Evolutionary conservation across 805 yeast species (phyloP), one percentile per base, ranked within the genome.

Genomic region (Starmerella etchellsii): DNA sequence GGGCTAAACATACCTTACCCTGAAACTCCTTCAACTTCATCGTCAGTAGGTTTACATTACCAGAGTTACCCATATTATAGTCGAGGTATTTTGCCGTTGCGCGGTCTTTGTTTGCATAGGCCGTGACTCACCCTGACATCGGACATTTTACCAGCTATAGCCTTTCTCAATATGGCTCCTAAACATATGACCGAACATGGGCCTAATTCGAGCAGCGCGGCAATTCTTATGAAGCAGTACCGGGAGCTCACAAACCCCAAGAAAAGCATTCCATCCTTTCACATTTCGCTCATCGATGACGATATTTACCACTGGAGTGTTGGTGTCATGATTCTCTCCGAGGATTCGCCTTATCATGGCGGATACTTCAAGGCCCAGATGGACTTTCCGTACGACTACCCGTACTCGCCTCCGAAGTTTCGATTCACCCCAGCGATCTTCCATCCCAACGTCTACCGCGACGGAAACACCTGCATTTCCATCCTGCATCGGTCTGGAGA

Each of bases 391-490:
- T 63, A 68, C 19, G 94, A 85, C 60, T 88, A 78, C 63, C 98
- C 97, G 3, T 88, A 74, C 57, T 67, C 82, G 19, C 98, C 98
- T 23, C 98, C 97, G 32, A 74, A 80, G 28, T 88, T 85, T 65
- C 69, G 93, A 52, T 88, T 88, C 67, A 78, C 88, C 7, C 95
- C 96, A 13, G 79, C 94, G 32, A 82, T 88, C 51, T 87, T 76
- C 64, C 97, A 88, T 56, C 97, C 97, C 21, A 88, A 88, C 59
- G 94, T 88, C 41, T 88, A 88, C 63, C 73, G 83, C 46, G 95
- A 87, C 61, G 97, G 97, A 15, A 66, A 93, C 51, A 69, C 91
- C 35, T 88, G 97, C 67, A 85, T 87, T 46, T 83, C 95, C 39
- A 88, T 88, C 48, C 68, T 88, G 46, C 97, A 88, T 61, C 82